These are phyloP conservation scores for Actinomucor elegans DNA, from an alignment of 371 early-diverging fungal genomes.

Conservation along the genomic window DNA sequence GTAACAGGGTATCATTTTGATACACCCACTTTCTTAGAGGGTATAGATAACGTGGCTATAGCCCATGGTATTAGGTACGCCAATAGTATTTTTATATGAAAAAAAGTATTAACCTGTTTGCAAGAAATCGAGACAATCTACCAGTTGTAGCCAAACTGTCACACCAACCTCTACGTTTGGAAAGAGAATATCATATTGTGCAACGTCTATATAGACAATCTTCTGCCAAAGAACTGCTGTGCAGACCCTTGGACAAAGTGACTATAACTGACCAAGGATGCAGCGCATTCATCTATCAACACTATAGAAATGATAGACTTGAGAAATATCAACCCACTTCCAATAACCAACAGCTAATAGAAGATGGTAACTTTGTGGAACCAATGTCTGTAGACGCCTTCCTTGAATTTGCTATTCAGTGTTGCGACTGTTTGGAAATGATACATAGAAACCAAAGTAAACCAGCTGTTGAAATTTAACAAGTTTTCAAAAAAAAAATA, in stretches of 20 bases:
- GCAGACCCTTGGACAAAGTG: conserved; percentile 42
- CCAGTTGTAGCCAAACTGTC: conserved; percentile 49
- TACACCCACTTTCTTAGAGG: conserved; percentile 26
- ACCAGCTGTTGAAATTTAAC: neutral
- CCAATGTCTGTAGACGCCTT: conserved; percentile 24
- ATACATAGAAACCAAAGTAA: conserved; percentile 48
- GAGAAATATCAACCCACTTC: conserved; percentile 26
- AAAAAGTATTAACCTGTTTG: neutral
- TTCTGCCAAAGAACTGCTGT: conserved; percentile 30
- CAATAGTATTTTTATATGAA: neutral
- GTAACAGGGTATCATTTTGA: conserved; percentile 36
- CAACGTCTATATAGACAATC: conserved; percentile 35
- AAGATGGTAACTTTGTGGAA: neutral
- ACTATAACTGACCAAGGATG: conserved; percentile 22
- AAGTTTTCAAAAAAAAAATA: neutral
- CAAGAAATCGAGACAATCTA: conserved; percentile 35
- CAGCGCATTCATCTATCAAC: conserved; percentile 40
- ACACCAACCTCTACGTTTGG: conserved; percentile 40
- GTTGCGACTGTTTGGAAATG: conserved; percentile 47
- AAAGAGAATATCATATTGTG: conserved; percentile 49
- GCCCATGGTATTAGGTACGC: conserved; percentile 47
- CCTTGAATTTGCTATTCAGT: conserved; percentile 46
- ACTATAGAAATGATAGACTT: conserved; percentile 34
- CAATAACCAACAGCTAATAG: neutral
- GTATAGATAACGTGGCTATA: conserved; percentile 35